A percentile compares a stretch with the other conserved stretches of the same genome.
phyloP scores from a whole-genome alignment of 768 basidiomycete genomes.

The Asterophora parasitica region DNA sequence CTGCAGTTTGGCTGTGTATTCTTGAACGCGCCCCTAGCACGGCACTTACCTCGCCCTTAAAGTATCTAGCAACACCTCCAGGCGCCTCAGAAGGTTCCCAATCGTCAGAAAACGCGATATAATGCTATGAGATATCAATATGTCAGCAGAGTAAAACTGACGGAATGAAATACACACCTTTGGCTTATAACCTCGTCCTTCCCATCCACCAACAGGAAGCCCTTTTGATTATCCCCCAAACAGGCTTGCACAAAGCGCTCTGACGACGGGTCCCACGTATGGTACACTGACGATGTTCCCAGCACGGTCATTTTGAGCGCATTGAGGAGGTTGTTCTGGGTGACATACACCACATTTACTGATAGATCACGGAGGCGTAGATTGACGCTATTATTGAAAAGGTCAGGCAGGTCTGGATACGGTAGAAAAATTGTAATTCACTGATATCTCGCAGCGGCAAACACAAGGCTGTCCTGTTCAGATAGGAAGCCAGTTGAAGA shows the following conservation, averaged over 20 bases:
- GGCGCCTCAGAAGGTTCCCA: slow-evolving; percentile 60
- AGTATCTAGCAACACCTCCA: slow-evolving; percentile 48
- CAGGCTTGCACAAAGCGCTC: slow-evolving; percentile 55
- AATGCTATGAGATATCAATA: slow-evolving; percentile 35
- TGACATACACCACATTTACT: slow-evolving; percentile 38
- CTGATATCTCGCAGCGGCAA: slow-evolving; percentile 57
- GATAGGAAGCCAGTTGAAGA: slow-evolving; percentile 58
- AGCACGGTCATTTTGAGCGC: slow-evolving; percentile 54
- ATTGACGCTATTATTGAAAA: slow-evolving; percentile 37
- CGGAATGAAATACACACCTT: slow-evolving; percentile 38
- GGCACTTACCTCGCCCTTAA: slow-evolving; percentile 46
- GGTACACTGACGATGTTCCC: slow-evolving; percentile 64
- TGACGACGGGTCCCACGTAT: slow-evolving; percentile 52
- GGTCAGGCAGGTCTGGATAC: background rate
- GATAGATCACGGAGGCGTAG: slow-evolving; percentile 37
- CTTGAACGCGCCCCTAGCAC: background rate
- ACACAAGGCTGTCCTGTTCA: slow-evolving; percentile 52
- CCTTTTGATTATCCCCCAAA: slow-evolving; percentile 27
- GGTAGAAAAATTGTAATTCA: slow-evolving; percentile 29
- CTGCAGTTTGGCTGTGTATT: slow-evolving; percentile 4
- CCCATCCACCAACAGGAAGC: slow-evolving; percentile 46
- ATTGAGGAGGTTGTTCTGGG: slow-evolving; percentile 42
- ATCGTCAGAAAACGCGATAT: slow-evolving; percentile 60
- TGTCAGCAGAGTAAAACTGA: background rate
- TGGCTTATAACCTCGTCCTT: slow-evolving; percentile 50